phyloP scores from a whole-genome alignment of 768 basidiomycete genomes.

The Gelatoporia subvermispora region DNA sequence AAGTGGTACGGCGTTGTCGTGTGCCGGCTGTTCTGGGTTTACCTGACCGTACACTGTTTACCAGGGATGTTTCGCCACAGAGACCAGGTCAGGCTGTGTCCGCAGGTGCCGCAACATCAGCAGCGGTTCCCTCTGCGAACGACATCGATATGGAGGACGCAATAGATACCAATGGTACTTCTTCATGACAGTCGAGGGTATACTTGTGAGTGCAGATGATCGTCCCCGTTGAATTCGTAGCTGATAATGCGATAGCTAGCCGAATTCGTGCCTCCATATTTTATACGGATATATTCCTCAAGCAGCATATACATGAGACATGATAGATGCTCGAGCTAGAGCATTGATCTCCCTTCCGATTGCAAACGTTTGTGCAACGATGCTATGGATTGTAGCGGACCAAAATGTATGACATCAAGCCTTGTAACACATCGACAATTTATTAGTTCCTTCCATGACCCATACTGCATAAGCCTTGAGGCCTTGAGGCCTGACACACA shows the following conservation, averaged over 20 bases:
- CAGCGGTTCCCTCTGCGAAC: conserved; percentile 70
- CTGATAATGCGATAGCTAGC: conserved; percentile 10
- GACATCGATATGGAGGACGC: conserved; percentile 46
- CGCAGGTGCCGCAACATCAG: conserved; percentile 65
- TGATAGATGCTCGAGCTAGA: conserved; percentile 1
- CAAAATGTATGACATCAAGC: no score
- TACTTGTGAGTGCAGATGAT: not conserved
- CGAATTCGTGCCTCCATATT: conserved; percentile 10
- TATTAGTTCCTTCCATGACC: no score
- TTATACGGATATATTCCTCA: not conserved
- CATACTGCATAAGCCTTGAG: no score
- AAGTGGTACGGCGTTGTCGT: conserved; percentile 50
- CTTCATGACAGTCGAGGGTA: conserved; percentile 9
- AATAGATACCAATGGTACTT: conserved; percentile 14
- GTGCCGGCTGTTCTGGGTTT: no score
- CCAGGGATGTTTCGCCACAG: conserved; percentile 61
- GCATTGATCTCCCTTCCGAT: not conserved
- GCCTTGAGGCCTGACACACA: no score
- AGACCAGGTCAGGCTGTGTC: conserved; percentile 31
- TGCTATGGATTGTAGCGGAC: no score
- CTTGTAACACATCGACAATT: no score
- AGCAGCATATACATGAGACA: no score
- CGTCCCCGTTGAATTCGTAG: conserved; percentile 1
- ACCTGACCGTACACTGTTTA: no score
- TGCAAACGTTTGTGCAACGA: not conserved